Base-by-base conservation (phyloP, 164 flowering plant genomes). In the Annona squamosa region DNA sequence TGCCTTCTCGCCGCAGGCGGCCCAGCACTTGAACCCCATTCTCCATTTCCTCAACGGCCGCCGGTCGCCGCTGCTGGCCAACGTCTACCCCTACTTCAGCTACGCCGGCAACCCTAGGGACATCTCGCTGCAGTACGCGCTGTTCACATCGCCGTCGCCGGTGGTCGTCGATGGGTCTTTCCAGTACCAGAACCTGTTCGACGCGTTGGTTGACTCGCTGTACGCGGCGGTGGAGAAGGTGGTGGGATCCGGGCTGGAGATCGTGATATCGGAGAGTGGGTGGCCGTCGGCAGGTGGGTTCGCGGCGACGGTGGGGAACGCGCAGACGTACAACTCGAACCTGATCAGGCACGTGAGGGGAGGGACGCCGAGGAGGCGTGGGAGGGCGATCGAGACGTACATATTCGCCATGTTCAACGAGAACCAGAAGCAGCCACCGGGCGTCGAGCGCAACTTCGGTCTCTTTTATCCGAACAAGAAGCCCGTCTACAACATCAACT, bases 401-500 rank as follows among this genome's bases (percentile, higher is more conserved):
- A 13, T 76, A n/a, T 75, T 75, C 63, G 72, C 77, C 12, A 69
- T 70, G 48, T 75, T 75, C 61, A 64, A 71, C 66, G 74, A 76
- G 74, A 43, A 76, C 66, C 57, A 48, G 48, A 76, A 76, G 71
- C 19, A 52, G 12, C 19, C 44, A 26, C 19, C 44, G 13, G 71
- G 56, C 41, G 47, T 26, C 46, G 75, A 76, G 62, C 63, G 47
- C 18, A 67, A 76, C 62, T 76, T 66, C 47, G 78, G 78, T 46
- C 78, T 76, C 47, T 76, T 76, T 48, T 42, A 62, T 9, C 78
- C 78, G 4, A 47, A 46, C 56, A 72, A 46, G 59, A 57, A 66
- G 26, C 76, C 76, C 2, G 76, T 74, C 2, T 74, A 74, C 47
- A n/a, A 63, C 3, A 59, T 74, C 43, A 67, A 52, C 12, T 67